phyloP scores from a whole-genome alignment of 495 filamentous ascomycete species.

The Tuber melanosporum region DNA sequence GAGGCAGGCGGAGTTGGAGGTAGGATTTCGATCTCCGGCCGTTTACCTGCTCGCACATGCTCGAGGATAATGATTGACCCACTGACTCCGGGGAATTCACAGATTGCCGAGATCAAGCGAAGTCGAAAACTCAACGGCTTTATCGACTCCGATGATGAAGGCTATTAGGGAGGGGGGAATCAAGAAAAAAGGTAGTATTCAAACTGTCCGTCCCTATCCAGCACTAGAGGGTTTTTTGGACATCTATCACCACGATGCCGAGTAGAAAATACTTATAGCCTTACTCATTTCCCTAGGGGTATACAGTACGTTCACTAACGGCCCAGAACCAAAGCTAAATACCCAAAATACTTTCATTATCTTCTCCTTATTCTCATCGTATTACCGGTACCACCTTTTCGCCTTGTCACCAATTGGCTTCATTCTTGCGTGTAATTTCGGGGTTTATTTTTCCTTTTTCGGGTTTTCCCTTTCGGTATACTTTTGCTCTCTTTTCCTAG shows the following conservation, averaged over 20 bases:
- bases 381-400: not conserved
- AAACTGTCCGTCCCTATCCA: not conserved
- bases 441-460: constrained; percentile 5
- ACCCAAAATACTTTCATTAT: constrained; percentile 20
- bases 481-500: constrained; percentile 4
- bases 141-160: constrained; percentile 39
- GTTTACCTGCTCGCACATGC: not conserved
- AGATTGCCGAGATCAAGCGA: constrained; percentile 41
- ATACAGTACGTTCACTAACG: constrained; percentile 22
- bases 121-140: constrained; percentile 41
- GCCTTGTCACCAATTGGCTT: not conserved
- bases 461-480: not conserved
- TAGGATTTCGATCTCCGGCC: constrained; percentile 14
- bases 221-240: constrained; percentile 4
- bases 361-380: constrained; percentile 9
- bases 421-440: not conserved
- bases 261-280: not conserved
- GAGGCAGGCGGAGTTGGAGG: constrained; percentile 38
- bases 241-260: not conserved
- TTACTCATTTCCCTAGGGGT: constrained; percentile 17
- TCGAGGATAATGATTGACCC: constrained; percentile 6
- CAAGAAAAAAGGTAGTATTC: constrained; percentile 2
- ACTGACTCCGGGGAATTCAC: constrained; percentile 3
- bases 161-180: constrained; percentile 24
- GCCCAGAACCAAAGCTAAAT: constrained; percentile 2